Conservation (phyloP, 2,329 filamentous ascomycete species). For the Sclerotinia trifoliorum region DNA sequence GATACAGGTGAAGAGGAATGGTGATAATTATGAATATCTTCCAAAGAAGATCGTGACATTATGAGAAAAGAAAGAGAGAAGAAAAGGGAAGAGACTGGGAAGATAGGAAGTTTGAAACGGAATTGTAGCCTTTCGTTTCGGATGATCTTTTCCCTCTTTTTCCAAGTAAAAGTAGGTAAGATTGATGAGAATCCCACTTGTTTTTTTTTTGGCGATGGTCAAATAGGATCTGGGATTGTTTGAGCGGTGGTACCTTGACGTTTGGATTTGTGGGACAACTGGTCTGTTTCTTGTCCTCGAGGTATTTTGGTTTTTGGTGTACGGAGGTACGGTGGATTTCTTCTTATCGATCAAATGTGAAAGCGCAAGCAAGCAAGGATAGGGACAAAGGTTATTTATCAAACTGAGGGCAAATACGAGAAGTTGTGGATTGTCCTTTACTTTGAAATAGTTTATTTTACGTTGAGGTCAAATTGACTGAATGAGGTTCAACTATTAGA, state of each 20-base stretch:
- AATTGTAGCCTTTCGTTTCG: background rate
- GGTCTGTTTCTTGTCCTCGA: background rate
- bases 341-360: conserved; percentile 3
- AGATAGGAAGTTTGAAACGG: background rate
- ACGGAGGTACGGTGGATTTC: background rate
- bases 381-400: background rate
- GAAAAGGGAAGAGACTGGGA: background rate
- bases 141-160: conserved; percentile 9
- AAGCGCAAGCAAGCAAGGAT: background rate
- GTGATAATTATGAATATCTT: conserved; percentile 3
- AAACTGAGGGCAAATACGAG: background rate
- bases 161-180: conserved; percentile 8
- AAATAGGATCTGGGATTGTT: background rate
- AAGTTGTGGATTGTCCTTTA: background rate
- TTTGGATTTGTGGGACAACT: conserved; percentile 2
- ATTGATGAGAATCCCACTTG: conserved; percentile 2
- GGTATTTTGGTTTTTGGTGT: background rate
- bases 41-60: conserved; percentile 13
- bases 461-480: background rate
- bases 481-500: background rate
- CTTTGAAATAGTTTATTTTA: background rate
- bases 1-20: conserved; percentile 10
- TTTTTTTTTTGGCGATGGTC: background rate
- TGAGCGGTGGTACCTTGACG: background rate
- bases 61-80: background rate